phyloP scores from a whole-genome alignment of 2,329 filamentous ascomycete species.

The Fusarium compactum region DNA sequence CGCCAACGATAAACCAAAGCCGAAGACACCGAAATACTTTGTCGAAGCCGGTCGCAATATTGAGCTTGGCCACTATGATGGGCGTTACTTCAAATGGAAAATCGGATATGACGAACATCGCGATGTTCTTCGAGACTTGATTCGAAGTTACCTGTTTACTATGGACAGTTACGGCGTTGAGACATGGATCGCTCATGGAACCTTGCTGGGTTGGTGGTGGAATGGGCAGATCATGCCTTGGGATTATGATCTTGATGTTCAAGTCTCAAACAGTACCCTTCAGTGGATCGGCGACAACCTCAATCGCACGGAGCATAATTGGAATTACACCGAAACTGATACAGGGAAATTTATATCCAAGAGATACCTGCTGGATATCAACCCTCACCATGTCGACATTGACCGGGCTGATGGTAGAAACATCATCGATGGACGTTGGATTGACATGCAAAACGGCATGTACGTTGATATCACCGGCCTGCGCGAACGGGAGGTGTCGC shows the following conservation, averaged over 20 bases:
- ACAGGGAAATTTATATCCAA: constrained; percentile 54
- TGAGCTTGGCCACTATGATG: constrained; percentile 78
- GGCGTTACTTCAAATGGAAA: constrained; percentile 73
- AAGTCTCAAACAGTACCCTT: constrained; percentile 77
- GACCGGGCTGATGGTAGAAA: constrained; percentile 76
- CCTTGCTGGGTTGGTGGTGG: constrained; percentile 91
- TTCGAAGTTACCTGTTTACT: constrained; percentile 78
- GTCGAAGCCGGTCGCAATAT: constrained; percentile 71
- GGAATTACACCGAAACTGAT: constrained; percentile 60
- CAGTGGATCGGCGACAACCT: constrained; percentile 71
- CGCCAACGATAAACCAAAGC: constrained; percentile 1
- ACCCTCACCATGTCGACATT: constrained; percentile 74
- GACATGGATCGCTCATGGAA: constrained; percentile 90
- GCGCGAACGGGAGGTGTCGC: constrained; percentile 70
- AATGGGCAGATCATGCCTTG: constrained; percentile 81
- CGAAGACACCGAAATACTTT: constrained; percentile 68
- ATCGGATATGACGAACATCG: constrained; percentile 75
- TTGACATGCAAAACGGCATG: constrained; percentile 79
- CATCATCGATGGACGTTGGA: constrained; percentile 87
- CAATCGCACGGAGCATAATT: constrained; percentile 76
- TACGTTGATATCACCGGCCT: constrained; percentile 88
- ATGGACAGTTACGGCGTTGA: constrained; percentile 75
- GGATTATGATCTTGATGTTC: constrained; percentile 88
- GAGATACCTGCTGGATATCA: constrained; percentile 80
- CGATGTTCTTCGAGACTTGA: constrained; percentile 75